Evolutionary conservation across 768 basidiomycete genomes (phyloP).

Genomic region (Boletus edulis): DNA sequence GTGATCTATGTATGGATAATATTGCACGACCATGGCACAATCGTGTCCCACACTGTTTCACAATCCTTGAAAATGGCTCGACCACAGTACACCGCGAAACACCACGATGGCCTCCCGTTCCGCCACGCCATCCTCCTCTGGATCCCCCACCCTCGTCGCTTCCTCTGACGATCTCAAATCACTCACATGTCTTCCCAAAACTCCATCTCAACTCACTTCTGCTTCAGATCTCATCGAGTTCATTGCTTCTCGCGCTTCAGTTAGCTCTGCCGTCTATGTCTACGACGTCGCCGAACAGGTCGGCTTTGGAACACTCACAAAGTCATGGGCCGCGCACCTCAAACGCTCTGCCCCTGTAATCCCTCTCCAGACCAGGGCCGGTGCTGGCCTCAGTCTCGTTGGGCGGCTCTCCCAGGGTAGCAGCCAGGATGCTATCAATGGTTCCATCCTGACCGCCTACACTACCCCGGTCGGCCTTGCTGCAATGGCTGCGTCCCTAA

Average conservation of each 20-base stretch:
- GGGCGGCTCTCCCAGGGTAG: constrained; percentile 80
- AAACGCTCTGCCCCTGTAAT: constrained; percentile 53
- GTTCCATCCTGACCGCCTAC: constrained; percentile 70
- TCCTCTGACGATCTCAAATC: constrained; percentile 32
- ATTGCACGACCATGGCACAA: constrained; percentile 31
- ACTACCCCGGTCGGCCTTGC: constrained; percentile 83
- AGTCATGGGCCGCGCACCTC: constrained; percentile 53
- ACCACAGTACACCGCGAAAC: background rate
- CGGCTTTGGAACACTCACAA: constrained; percentile 77
- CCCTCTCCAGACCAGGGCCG: constrained; percentile 76
- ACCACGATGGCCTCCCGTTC: constrained; percentile 1
- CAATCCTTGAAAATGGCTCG: constrained; percentile 3
- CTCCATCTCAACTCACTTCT: constrained; percentile 23
- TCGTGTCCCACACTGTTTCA: constrained; percentile 23
- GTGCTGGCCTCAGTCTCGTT: constrained; percentile 77
- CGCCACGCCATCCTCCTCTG: constrained; percentile 2
- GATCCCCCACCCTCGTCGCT: constrained; percentile 35
- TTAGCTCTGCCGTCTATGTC: constrained; percentile 70
- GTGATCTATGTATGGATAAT: constrained; percentile 16
- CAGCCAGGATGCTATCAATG: constrained; percentile 59
- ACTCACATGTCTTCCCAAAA: constrained; percentile 1
- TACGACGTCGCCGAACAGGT: constrained; percentile 83
- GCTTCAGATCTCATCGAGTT: constrained; percentile 70
- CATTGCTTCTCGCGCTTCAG: constrained; percentile 51
- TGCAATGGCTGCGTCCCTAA: constrained; percentile 76